These are phyloP conservation scores for Fusarium hainanense DNA, from an alignment of 2,329 filamentous ascomycete species.

Conservation along the genomic window DNA sequence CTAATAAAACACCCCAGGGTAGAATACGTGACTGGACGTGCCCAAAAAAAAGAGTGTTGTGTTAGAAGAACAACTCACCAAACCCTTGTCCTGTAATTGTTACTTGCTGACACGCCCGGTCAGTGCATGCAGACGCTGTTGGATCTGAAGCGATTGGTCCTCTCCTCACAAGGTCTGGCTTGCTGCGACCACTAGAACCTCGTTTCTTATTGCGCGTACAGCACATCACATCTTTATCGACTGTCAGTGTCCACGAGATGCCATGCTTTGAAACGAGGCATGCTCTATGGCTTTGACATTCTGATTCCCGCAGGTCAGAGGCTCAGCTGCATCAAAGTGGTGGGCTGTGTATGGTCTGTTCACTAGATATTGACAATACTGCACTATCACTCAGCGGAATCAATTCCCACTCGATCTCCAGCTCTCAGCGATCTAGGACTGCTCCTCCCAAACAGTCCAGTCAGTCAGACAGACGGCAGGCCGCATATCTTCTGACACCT, in stretches of 20 bases:
- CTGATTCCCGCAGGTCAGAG: conserved; percentile 3
- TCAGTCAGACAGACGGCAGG: conserved; percentile 21
- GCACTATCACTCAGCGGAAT: background rate
- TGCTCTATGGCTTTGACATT: background rate
- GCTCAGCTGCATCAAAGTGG: conserved; percentile 28
- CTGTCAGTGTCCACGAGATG: conserved; percentile 21
- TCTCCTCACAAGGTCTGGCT: conserved; percentile 22
- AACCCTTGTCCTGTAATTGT: conserved; percentile 17
- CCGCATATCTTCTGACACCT: conserved; percentile 29
- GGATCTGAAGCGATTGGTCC: conserved; percentile 24
- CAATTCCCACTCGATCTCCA: background rate
- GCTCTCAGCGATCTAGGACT: conserved; percentile 18
- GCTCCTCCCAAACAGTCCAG: background rate
- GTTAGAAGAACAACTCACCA: conserved; percentile 7
- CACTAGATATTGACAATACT: background rate
- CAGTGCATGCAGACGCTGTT: conserved; percentile 15
- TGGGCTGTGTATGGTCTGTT: conserved; percentile 23
- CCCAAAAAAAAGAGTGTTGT: conserved; percentile 31
- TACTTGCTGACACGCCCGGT: conserved; percentile 33
- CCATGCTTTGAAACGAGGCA: conserved; percentile 33
- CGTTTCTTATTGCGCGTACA: conserved; percentile 29
- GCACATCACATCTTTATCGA: background rate
- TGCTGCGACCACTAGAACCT: conserved; percentile 39
- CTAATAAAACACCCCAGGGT: conserved; percentile 38
- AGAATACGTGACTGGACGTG: background rate